Evolutionary conservation across 164 flowering plant genomes (phyloP), one percentile per base, ranked within the genome.

Genomic region (Hamamelis virginiana): DNA sequence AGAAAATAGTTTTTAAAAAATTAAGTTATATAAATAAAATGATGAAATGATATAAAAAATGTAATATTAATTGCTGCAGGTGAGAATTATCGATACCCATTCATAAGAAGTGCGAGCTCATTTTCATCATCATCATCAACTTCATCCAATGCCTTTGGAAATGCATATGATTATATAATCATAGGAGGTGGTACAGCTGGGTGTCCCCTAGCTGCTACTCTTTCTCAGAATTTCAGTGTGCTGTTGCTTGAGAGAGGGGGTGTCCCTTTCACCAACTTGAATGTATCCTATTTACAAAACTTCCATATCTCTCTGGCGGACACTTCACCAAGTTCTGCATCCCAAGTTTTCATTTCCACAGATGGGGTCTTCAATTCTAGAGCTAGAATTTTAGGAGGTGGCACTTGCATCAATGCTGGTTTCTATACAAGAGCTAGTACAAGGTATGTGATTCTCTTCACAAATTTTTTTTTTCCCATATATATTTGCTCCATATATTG

Each of bases 171-270:
- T 69, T 95, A 95, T 76, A 95, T 92, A 65, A 79, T 95, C 3
- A 84, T 92, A 16, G 99, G 99, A 38, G 99, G 99, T 19, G 99
- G 99, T 67, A 92, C 99, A 18, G 93, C 98, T 0, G 99, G 98
- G 11, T 95, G 99, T 59, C 98, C 99, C 10, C 73, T 95, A 62
- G 98, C 98, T 0, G 92, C 98, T 16, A 95, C 99, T 1, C 84
- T 95, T 33, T 95, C 99, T 3, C 81, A 76, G 45, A 87, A 86
- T n/a, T 90, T 72, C 90, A 87, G 77, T 13, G 99, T 95, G 0
- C 65, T 95, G 23, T 41, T 95, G 52, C 79, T 95, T 3, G 99
- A 95, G 70, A 80, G 99, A 76, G 99, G 99, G 5, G 97, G 94
- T 0, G 88, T 81, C 0, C 97, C 97, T 0, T 91, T 83, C 70